Base-by-base conservation (phyloP, 495 filamentous ascomycete genomes). In the Xylaria longipes region DNA sequence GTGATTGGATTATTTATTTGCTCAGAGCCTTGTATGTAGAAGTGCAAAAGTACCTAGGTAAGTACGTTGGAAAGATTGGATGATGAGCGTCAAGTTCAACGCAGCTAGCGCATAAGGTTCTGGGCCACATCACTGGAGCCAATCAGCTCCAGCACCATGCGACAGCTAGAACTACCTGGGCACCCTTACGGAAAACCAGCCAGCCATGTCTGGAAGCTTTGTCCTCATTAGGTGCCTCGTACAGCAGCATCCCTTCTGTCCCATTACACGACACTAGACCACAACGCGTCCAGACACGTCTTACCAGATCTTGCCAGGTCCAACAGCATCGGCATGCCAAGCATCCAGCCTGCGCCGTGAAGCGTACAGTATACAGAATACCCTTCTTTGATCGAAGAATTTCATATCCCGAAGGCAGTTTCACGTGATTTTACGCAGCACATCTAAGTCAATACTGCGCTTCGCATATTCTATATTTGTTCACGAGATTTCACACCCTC, bases 251-350 rank as follows among this genome's bases (percentile, higher is more conserved):
- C 50, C 56, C 17, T 37, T 60, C 56, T 1, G 31, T 22, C 14
- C 15, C 57, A 37, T 60, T 33, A 2, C 56, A 60, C 31, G 31
- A 37, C 56, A 37, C 56, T 60, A 37, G 33, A 17, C 60, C 60
- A 27, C 14, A 63, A 63, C 60, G 60, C 60, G 60, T 63, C 60
- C 29, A 63, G 60, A 37, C 57, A 60, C 57, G 57, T 60, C 15
- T 22, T n/a, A 60, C 57, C 17, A 60, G 57, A 37, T 60, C 46
- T 9, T 7, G 17, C 46, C 46, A 50, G 46, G 9, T 50, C 57
- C 29, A 17, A 58, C 54, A 58, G 29, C 29, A 45, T 33, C 29
- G 17, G 17, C 39, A 66, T 52, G 63, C 63, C 63, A 66, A 66
- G 63, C 63, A 37, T 65, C 7, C 62, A 35, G 43, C 27, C 25